Evolutionary conservation across 176 grass and related monocot species (phyloP), one percentile per base, ranked within the genome.

Genomic region (Aegilops umbellulata): DNA sequence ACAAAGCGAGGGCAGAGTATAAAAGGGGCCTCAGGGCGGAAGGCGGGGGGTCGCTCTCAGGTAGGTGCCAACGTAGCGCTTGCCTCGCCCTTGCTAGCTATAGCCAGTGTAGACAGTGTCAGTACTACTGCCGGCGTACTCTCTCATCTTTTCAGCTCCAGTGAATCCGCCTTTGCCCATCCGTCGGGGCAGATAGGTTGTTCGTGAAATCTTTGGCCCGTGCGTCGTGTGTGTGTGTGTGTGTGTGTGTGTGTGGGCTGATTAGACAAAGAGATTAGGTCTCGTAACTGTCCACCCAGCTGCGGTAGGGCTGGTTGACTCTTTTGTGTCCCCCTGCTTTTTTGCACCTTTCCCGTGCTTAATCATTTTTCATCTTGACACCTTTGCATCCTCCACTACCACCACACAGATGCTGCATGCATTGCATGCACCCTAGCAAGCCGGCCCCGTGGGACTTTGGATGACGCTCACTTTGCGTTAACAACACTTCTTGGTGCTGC

Each of bases 1-100:
- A 25, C 51, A 71, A 77, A 83, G 72, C 19, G 82, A 77, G 82
- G 82, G 1, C 1, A 46, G 74, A 76, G 46, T 82, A 88, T 91
- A 91, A 88, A 85, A 72, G 71, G 17, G 55, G 64, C 61, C 39
- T 19, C 30, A 9, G 6, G 62, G 69, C 0, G 49, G 88, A 78
- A 53, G 82, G 82, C 85, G 51, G 63, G 64, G 71, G 31, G 90
- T 91, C 90, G 78, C 86, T 85, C 78, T 91, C 90, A 81, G 13
- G 78, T 88, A 88, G 90, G 90, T 88, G 69, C 73, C 72, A 79
- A 55, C 55, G 41, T 20, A 70, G 66, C 49, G 49, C 49, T 53
- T 53, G 49, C 38, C 38, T 41, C 38, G 38, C 42, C 30, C 25
- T 19, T 17, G 38, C 76, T 23, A n/a, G 49, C 58, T 3, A 13